Evolutionary conservation across 2,329 filamentous ascomycete species (phyloP).

Genomic region (Aspergillus chevalieri): DNA sequence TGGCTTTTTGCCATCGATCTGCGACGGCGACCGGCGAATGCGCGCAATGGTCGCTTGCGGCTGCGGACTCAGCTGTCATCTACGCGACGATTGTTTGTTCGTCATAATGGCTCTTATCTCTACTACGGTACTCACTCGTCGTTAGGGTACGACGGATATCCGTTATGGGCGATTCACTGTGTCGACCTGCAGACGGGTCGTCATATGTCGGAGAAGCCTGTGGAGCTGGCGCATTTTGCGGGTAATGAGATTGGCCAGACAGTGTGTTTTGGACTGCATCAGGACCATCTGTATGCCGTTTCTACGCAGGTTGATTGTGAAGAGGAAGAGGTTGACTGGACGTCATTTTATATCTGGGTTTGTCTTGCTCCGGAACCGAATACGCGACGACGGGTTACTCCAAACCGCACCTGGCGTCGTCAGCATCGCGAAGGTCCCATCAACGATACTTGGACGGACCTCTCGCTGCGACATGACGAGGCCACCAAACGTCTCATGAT

Average conservation of each 20-base stretch:
- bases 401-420: constrained; percentile 57
- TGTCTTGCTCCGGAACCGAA: constrained; percentile 51
- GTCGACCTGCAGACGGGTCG: constrained; percentile 41
- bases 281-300: constrained; percentile 61
- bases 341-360: constrained; percentile 63
- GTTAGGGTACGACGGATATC: constrained; percentile 48
- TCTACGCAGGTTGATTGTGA: constrained; percentile 61
- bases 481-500: constrained; percentile 53
- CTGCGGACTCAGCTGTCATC: constrained; percentile 40
- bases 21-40: constrained; percentile 11
- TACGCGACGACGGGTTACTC: constrained; percentile 33
- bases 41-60: constrained; percentile 33
- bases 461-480: constrained; percentile 59
- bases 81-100: constrained; percentile 58
- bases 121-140: constrained; percentile 62
- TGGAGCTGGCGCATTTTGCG: constrained; percentile 54
- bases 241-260: constrained; percentile 61
- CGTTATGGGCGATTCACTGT: constrained; percentile 58
- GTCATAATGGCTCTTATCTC: constrained; percentile 56
- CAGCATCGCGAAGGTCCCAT: constrained; percentile 64
- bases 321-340: constrained; percentile 59
- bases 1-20: constrained; percentile 53
- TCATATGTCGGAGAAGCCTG: constrained; percentile 39
- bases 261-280: constrained; percentile 65
- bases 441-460: constrained; percentile 66